These are phyloP conservation scores for Aspergillus taichungensis DNA, from an alignment of 495 filamentous ascomycete genomes.

Conservation along the genomic window DNA sequence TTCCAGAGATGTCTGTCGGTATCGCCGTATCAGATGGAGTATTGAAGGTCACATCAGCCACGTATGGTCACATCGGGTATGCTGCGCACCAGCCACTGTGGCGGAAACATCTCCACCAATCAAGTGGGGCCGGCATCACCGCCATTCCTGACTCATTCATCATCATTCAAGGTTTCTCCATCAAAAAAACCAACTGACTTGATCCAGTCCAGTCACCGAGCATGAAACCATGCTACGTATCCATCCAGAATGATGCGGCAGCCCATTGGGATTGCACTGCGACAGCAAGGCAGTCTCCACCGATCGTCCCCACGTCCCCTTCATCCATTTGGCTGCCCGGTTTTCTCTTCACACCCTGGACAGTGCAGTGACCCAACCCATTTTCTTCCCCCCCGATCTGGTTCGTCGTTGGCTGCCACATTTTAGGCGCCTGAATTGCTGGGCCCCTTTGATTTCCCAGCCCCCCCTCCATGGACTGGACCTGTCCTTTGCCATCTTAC, in stretches of 20 bases:
- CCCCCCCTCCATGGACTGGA: slow-evolving; percentile 6
- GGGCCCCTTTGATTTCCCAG: slow-evolving; percentile 7
- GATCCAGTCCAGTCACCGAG: too few species aligned
- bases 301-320: slow-evolving; percentile 18
- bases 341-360: slow-evolving; percentile 19
- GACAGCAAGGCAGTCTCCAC: slow-evolving; percentile 23
- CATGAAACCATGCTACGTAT: not conserved
- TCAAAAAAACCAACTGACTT: too few species aligned
- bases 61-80: slow-evolving; percentile 2
- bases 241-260: slow-evolving; percentile 3
- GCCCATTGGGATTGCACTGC: slow-evolving; percentile 10
- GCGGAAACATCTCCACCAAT: slow-evolving; percentile 27
- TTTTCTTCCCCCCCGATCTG: slow-evolving; percentile 10
- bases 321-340: slow-evolving; percentile 9
- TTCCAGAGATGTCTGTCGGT: too few species aligned
- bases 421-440: slow-evolving; percentile 11
- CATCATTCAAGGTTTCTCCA: not conserved
- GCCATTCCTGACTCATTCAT: not conserved
- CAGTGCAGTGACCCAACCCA: slow-evolving; percentile 31
- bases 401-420: slow-evolving; percentile 17
- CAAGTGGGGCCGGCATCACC: not conserved
- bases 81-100: slow-evolving; percentile 27
- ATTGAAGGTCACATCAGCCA: too few species aligned
- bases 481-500: not conserved
- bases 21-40: too few species aligned